Evolutionary conservation across 768 basidiomycete species (phyloP).

Genomic region (Coprinopsis marcescibilis): DNA sequence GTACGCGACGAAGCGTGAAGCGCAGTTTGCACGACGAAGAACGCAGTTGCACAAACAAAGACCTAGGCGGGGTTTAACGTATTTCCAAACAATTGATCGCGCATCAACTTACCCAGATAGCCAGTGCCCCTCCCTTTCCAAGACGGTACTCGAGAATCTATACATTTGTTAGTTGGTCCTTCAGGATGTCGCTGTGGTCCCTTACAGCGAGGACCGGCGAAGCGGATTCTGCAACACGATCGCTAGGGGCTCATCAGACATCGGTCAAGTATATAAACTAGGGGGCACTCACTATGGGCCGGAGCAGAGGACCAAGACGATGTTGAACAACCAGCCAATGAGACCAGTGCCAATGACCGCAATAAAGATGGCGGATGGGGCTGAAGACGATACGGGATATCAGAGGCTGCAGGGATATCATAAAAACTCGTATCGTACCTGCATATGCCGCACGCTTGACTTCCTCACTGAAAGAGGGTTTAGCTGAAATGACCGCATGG

Average conservation of each 20-base stretch:
- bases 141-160: conserved; percentile 73
- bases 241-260: too few relatives aligned
- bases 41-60: conserved; percentile 80
- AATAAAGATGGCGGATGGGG: conserved; percentile 58
- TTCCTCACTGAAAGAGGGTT: conserved; percentile 50
- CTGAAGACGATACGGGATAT: conserved; percentile 18
- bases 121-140: conserved; percentile 69
- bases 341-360: conserved; percentile 71
- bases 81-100: neutral
- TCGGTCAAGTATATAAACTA: too few relatives aligned
- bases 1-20: conserved; percentile 80
- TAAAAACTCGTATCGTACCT: too few relatives aligned
- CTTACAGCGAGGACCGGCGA: too few relatives aligned
- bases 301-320: conserved; percentile 80
- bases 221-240: too few relatives aligned
- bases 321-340: conserved; percentile 83
- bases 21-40: conserved; percentile 78
- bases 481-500: conserved; percentile 9
- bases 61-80: conserved; percentile 29
- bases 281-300: conserved; percentile 57
- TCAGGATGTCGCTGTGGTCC: too few relatives aligned
- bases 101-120: conserved; percentile 57
- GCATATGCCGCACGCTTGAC: conserved; percentile 77
- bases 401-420: conserved; percentile 5
- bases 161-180: too few relatives aligned